Evolutionary conservation across 768 basidiomycete genomes (phyloP), one percentile per base, ranked within the genome.

Genomic region (Asterophora lycoperdoides): DNA sequence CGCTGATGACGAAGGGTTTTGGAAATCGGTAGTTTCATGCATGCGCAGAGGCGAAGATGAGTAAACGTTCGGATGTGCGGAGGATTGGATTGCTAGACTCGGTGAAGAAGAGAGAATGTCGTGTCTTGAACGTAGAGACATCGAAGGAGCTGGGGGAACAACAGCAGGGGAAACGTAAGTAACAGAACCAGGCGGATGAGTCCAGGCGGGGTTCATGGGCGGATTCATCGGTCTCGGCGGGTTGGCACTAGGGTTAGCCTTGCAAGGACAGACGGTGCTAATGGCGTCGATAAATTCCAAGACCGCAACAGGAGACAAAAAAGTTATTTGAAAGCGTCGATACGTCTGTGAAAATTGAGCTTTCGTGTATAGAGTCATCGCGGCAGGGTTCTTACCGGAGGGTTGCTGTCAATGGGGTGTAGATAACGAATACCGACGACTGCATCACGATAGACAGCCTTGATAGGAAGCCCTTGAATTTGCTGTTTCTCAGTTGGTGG

Each of bases 351-450:
- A 44, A 45, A 46, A 19, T 40, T 54, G 11, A 20, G 48, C 32
- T 34, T 46, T 41, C 15, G 40, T 38, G 51, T 53, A 56, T 51
- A 48, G 55, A 28, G 40, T 26, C 18, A 33, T 29, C 28, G 28
- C 41, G 36, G 48, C 15, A 23, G 20, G 13, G 26, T 23, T 38
- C 51, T 48, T 44, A 57, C 60, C 29, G 60, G 60, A 26, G 20
- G 42, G 37, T 46, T 49, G 30, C 43, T 44, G 18, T 66, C 70
- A 26, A 68, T 70, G 20, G 76, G 75, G 53, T 84, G 72, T 29
- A 88, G 67, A 57, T 90, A 91, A 18, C 88, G 81, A 38, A 91
- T 77, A 10, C 89, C 89, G 20, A 89, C 84, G 0, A 83, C 71
- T 4, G 76, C 71, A 47, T 85, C 87, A 18, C 84, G 81, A 61